Evolutionary conservation across 768 basidiomycete species (phyloP).

Genomic region (Suillus paluster): DNA sequence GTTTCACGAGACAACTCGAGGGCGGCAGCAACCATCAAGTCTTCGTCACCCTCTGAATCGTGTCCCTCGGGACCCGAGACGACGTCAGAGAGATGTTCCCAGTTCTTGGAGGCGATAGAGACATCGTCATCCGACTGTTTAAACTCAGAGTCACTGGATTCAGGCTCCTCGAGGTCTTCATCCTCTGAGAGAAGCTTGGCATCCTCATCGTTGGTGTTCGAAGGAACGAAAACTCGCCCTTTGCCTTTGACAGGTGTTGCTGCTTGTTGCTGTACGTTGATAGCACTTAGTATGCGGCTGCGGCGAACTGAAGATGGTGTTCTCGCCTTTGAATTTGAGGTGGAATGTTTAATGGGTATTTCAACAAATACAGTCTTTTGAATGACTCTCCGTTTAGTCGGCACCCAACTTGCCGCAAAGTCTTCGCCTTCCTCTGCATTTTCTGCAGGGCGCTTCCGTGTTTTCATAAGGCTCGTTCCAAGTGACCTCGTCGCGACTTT

Average conservation of each 20-base stretch:
- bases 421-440: constrained; percentile 33
- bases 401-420: constrained; percentile 17
- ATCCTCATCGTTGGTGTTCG: constrained; percentile 35
- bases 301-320: constrained; percentile 7
- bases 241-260: constrained; percentile 28
- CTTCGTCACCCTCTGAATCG: constrained; percentile 26
- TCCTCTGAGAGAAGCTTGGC: constrained; percentile 37
- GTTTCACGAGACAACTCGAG: constrained; percentile 56
- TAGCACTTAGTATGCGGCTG: constrained; percentile 20
- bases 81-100: constrained; percentile 16
- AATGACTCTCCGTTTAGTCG: constrained; percentile 40
- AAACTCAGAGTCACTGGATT: constrained; percentile 64
- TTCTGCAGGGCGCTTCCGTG: constrained; percentile 39
- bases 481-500: constrained; percentile 9
- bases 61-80: constrained; percentile 39
- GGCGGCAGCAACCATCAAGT: constrained; percentile 59
- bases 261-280: constrained; percentile 9
- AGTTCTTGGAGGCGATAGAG: not conserved
- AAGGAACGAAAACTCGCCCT: constrained; percentile 26
- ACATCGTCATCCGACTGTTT: constrained; percentile 37
- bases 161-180: constrained; percentile 52
- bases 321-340: constrained; percentile 30
- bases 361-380: constrained; percentile 29
- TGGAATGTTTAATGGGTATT: constrained; percentile 5
- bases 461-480: constrained; percentile 14